Base-by-base conservation (phyloP, 768 basidiomycete genomes). In the Russula sp. region DNA sequence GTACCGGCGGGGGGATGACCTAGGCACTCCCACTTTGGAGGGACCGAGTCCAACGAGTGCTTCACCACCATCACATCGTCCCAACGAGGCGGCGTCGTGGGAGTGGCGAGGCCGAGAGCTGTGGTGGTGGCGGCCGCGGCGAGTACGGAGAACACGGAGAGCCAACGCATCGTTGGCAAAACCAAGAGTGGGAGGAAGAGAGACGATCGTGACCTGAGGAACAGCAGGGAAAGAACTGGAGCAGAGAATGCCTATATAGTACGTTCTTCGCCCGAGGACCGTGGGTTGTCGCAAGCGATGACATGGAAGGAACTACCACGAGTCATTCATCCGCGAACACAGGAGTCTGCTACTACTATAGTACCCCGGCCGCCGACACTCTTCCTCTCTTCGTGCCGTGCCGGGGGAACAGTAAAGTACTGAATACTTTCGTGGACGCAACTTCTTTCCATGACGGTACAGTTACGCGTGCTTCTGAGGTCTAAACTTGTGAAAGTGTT, bases 1-100 rank as follows among this genome's bases (percentile, higher is more conserved):
- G 79, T 41, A 16, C 47, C 53, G 5, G 25, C 41, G 16, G 56
- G 59, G 5, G 66, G 57, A 20, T 41, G 36, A 6, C 64, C 64
- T 1, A 20, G 43, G n/a, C 22, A 53, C 20, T 36, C 32, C 64
- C 66, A 66, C 10, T 45, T 51, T 5, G 41, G 20, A 9, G 66
- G 66, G 3, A 55, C 25, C 22, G 32, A 7, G 4, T 32, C 42
- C 66, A 59, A 66, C 2, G 66, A 18, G 9, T 65, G 66, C 43
- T 65, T 66, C 48, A 58, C 47, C 29, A 36, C 47, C 29, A 36
- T 39, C 29, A 66, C 20, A 48, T 66, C 45, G 18, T 65, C 58
- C 64, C 64, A 66, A 29, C 54, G 45, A 7, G 59, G 51, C 2
- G 59, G 51, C 2, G 41, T 46, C 9, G 25, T 5, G 10, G 63